Evolutionary conservation across 2,329 filamentous ascomycete species (phyloP), one percentile per base, ranked within the genome.

Genomic region (Microdochium nivale): DNA sequence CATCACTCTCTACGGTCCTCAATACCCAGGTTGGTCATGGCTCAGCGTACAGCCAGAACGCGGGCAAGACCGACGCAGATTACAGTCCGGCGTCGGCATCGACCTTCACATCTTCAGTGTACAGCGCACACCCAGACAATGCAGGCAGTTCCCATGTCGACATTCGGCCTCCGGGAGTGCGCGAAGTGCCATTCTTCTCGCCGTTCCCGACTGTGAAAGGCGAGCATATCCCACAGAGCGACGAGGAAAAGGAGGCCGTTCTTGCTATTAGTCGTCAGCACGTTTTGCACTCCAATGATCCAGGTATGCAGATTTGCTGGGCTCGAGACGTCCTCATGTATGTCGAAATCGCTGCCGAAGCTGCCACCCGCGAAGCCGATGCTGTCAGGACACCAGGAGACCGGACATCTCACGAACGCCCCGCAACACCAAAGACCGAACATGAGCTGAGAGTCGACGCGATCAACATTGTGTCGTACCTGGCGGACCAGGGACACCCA

Each of bases 281-380:
- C 53, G 92, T 97, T 33, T 77, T 99, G 56, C 89, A 90, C 64
- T 96, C 90, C 47, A 95, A 95, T 63, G 91, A 99, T 66, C 90
- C 95, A 48, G 86, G 95, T 60, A 95, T 95, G 83, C 94, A 99
- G 73, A 79, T 99, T 62, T 89, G 89, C 54, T 99, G 94, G 94
- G 92, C 94, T 40, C 88, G 95, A 64, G 94, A 97, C 70, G 86
- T 90, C 46, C 78, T 99, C 53, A 83, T 85, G 50, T 96, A 90
- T 75, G 89, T 92, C 30, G 92, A 96, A 63, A 85, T 90, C 52
- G 81, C 88, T 48, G 80, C 86, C 62, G 86, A 95, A 60, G 86
- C 91, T 54, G 83, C 87, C 60, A 74, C 83, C 54, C 83, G 90
- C 52, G 79, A 91, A 44, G 66, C 68, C 56, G 63, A 68, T 54